A percentile compares a stretch with the other conserved stretches of the same genome.
Evolutionary conservation across 2,329 filamentous ascomycete species (phyloP).

Genomic region (Aspergillus versicolor): DNA sequence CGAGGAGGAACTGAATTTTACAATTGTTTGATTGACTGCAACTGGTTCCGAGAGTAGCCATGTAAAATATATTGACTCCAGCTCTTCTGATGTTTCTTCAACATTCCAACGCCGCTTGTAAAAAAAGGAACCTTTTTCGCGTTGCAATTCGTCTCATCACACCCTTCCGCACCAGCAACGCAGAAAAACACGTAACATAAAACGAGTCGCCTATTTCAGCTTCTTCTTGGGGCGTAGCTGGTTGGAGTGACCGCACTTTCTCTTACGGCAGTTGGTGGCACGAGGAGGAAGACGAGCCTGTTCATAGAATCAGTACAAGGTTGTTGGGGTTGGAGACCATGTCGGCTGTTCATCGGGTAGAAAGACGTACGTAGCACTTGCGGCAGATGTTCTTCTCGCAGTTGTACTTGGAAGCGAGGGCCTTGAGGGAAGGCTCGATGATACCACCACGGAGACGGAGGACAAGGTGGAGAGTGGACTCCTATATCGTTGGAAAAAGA

Average conservation of each 20-base stretch:
- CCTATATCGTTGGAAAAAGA: constrained; percentile 52
- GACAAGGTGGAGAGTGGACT: constrained; percentile 97
- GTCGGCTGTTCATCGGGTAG: background rate
- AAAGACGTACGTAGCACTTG: constrained; percentile 92
- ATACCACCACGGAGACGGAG: constrained; percentile 99
- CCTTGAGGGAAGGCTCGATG: constrained; percentile 98
- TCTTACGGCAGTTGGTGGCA: constrained; percentile 99
- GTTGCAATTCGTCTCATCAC: constrained; percentile 34
- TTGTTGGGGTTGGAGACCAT: background rate
- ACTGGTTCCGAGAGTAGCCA: constrained; percentile 35
- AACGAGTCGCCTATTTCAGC: constrained; percentile 70
- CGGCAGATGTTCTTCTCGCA: constrained; percentile 99
- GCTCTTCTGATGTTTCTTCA: constrained; percentile 35
- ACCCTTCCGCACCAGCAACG: constrained; percentile 35
- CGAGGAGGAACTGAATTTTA: constrained; percentile 31
- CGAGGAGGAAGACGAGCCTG: constrained; percentile 85
- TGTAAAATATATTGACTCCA: constrained; percentile 29
- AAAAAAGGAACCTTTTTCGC: constrained; percentile 29
- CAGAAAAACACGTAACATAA: constrained; percentile 48
- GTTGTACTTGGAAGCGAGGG: constrained; percentile 98
- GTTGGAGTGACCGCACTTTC: constrained; percentile 99
- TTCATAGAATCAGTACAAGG: background rate
- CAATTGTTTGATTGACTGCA: constrained; percentile 39
- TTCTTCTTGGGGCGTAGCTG: constrained; percentile 99
- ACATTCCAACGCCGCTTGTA: constrained; percentile 41